Evolutionary conservation across 176 grass and related monocot genomes (phyloP).

Genomic region (Ampelocalamus luodianensis): DNA sequence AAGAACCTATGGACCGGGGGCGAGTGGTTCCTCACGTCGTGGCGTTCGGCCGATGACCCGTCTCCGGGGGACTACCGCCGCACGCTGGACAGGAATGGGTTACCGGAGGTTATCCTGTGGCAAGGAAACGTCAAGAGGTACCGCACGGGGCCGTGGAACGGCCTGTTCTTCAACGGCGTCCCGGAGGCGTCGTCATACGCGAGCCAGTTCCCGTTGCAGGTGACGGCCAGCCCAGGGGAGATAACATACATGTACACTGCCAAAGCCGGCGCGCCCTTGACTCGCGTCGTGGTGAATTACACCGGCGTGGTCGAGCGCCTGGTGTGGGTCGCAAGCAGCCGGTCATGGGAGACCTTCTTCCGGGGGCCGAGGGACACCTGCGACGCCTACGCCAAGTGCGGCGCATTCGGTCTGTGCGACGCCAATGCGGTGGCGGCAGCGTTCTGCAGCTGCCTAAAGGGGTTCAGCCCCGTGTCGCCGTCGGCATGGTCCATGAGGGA

Average conservation of each 20-base stretch:
- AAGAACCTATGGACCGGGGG: conserved; percentile 15
- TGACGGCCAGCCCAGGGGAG: neutral
- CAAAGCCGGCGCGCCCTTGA: conserved; percentile 26
- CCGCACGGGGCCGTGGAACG: conserved; percentile 42
- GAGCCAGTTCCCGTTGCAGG: too few relatives aligned
- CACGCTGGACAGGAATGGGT: conserved; percentile 4
- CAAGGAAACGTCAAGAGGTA: neutral
- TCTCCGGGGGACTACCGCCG: conserved; percentile 43
- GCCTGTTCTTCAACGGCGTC: conserved; percentile 45
- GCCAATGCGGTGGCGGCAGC: neutral
- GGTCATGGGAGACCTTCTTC: neutral
- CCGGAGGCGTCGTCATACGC: neutral
- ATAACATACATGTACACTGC: conserved; percentile 19
- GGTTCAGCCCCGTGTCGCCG: conserved; percentile 41
- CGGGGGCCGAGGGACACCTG: conserved; percentile 11
- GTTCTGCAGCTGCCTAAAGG: conserved; percentile 45
- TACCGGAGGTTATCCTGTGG: conserved; percentile 34
- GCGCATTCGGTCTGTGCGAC: conserved; percentile 50
- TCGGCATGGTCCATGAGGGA: conserved; percentile 36
- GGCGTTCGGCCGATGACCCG: conserved; percentile 41
- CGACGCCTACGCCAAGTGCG: conserved; percentile 44
- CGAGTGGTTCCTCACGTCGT: conserved; percentile 44
- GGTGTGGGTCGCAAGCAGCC: conserved; percentile 12
- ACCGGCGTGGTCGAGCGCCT: conserved; percentile 32
- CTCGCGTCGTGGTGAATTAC: conserved; percentile 13